Evolutionary conservation across 148 eudicot genomes (phyloP).

Genomic region (Amaranthus cruentus): DNA sequence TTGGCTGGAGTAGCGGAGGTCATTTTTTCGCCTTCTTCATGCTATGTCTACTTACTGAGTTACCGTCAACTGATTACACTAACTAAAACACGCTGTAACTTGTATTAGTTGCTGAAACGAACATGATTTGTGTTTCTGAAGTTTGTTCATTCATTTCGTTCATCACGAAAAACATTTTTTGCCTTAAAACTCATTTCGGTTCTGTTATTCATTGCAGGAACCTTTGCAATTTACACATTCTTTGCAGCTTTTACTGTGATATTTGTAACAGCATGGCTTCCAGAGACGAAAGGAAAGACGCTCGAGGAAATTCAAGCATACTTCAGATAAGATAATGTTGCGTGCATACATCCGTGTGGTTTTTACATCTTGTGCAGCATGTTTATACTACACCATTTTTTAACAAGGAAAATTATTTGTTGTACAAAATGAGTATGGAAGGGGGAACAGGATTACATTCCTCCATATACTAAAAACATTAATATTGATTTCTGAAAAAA

Average conservation of each 20-base stretch:
- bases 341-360: background rate
- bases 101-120: background rate
- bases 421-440: background rate
- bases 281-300: constrained; percentile 86
- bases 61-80: background rate
- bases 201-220: constrained; percentile 41
- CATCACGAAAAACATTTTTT: background rate
- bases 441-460: background rate
- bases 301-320: constrained; percentile 75
- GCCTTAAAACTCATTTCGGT: background rate
- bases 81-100: too few relatives aligned
- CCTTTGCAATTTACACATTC: constrained; percentile 56
- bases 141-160: background rate
- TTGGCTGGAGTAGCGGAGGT: constrained; percentile 81
- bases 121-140: background rate
- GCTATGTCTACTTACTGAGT: background rate
- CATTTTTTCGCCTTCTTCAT: background rate
- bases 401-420: background rate
- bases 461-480: background rate
- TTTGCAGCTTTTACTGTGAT: constrained; percentile 43
- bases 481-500: background rate
- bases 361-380: constrained; percentile 21
- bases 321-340: constrained; percentile 40
- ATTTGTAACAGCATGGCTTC: constrained; percentile 69
- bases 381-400: background rate